phyloP scores from a whole-genome alignment of 2,329 filamentous ascomycete species.

The Calonectria naviculata region DNA sequence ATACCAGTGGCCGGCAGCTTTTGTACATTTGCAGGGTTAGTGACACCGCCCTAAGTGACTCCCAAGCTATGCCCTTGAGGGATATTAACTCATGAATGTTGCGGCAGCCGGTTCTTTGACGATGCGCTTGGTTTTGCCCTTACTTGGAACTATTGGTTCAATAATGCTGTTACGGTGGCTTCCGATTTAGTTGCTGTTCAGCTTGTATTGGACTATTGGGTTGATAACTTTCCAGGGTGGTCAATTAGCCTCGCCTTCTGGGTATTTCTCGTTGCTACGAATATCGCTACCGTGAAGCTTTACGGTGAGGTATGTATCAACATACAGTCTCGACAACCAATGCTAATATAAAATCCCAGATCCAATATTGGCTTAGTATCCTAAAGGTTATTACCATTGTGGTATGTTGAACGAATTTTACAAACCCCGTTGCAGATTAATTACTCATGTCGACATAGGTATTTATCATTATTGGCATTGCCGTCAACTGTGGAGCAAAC shows the following conservation, averaged over 20 bases:
- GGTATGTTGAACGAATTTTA: conserved; percentile 32
- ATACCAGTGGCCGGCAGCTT: conserved; percentile 64
- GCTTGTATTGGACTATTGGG: conserved; percentile 72
- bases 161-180: conserved; percentile 66
- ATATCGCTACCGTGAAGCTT: conserved; percentile 45
- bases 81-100: background rate
- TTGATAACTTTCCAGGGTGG: conserved; percentile 69
- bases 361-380: conserved; percentile 67
- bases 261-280: conserved; percentile 60
- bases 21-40: conserved; percentile 58
- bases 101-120: conserved; percentile 58
- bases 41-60: conserved; percentile 46
- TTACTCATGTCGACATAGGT: conserved; percentile 41
- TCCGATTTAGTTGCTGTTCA: conserved; percentile 65
- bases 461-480: conserved; percentile 73
- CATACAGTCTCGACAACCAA: too few relatives aligned
- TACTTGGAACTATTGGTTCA: conserved; percentile 74
- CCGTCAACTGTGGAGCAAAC: conserved; percentile 54
- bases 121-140: conserved; percentile 64
- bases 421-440: fast-evolving
- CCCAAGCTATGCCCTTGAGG: background rate
- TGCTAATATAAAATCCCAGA: conserved; percentile 52
- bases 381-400: conserved; percentile 65
- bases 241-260: conserved; percentile 72
- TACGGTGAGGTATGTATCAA: conserved; percentile 46